Conservation (phyloP, 2,329 filamentous ascomycete species). For the Talaromyces marneffei region DNA sequence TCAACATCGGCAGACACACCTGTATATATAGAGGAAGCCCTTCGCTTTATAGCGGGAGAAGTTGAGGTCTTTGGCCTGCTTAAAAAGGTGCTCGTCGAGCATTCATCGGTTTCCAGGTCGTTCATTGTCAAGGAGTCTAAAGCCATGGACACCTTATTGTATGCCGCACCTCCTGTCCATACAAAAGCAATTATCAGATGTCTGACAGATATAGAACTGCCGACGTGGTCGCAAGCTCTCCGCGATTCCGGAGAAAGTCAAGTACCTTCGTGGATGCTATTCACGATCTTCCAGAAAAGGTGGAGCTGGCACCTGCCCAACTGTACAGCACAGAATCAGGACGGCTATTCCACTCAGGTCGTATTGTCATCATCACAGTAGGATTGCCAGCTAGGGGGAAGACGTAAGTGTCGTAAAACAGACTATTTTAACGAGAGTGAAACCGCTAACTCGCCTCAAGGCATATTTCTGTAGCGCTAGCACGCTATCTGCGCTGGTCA, state of each 20-base stretch:
- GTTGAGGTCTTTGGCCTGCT: background rate
- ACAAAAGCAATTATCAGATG: background rate
- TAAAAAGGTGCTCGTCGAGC: background rate
- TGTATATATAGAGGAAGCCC: background rate
- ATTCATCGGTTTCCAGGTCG: background rate
- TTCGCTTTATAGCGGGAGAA: background rate
- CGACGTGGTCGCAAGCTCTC: conserved; percentile 85
- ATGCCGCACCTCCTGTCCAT: conserved; percentile 11
- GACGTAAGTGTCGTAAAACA: conserved; percentile 55
- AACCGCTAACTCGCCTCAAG: conserved; percentile 37
- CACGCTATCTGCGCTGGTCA: conserved; percentile 85
- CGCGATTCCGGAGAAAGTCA: conserved; percentile 82
- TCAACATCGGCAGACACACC: background rate
- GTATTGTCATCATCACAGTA: conserved; percentile 96
- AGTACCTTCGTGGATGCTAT: conserved; percentile 97
- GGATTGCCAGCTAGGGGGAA: conserved; percentile 92
- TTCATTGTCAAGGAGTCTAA: background rate
- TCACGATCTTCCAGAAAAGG: conserved; percentile 80
- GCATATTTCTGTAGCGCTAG: conserved; percentile 91
- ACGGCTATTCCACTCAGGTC: conserved; percentile 89
- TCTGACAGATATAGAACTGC: conserved; percentile 60
- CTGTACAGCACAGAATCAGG: conserved; percentile 98
- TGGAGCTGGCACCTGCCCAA: conserved; percentile 85
- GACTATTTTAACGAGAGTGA: background rate
- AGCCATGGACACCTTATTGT: conserved; percentile 47